phyloP scores from a whole-genome alignment of 1,284 basidiomycete species.

The Puccinia horiana region DNA sequence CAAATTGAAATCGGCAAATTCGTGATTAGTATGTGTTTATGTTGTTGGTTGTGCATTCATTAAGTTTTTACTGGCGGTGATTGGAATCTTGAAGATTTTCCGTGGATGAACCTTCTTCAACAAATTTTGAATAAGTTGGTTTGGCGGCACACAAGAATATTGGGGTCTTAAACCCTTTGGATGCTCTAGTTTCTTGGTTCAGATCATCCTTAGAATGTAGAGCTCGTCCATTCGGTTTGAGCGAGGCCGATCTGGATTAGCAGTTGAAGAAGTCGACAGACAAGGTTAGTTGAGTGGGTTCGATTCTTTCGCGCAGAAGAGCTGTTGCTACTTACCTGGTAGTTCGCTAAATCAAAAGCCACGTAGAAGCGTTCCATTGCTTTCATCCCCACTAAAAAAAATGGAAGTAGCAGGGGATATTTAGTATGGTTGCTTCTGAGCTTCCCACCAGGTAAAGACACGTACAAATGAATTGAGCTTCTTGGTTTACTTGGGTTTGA shows the following conservation, averaged over 20 bases:
- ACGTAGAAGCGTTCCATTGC: slow-evolving; percentile 50
- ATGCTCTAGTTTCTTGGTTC: not conserved
- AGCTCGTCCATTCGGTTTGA: slow-evolving; percentile 49
- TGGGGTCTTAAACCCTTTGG: not conserved
- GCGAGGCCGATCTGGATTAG: slow-evolving; percentile 40
- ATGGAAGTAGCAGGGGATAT: too few species aligned
- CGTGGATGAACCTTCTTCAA: not conserved
- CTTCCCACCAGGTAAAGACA: not conserved
- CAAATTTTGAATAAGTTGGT: too few species aligned
- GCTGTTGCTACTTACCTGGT: slow-evolving; percentile 32
- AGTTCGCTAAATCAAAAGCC: slow-evolving; percentile 47
- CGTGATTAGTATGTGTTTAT: not conserved
- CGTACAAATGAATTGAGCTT: slow-evolving; percentile 47
- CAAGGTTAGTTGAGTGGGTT: not conserved
- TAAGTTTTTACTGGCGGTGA: not conserved
- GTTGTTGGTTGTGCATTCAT: not conserved
- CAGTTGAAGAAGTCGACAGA: not conserved
- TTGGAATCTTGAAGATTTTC: not conserved
- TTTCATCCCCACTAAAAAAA: slow-evolving; percentile 47
- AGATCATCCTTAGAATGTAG: slow-evolving; percentile 40
- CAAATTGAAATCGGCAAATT: not conserved
- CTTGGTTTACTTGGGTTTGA: slow-evolving; percentile 19
- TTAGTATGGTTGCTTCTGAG: not conserved
- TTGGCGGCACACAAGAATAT: too few species aligned
- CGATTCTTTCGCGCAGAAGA: not conserved